These are phyloP conservation scores for Starmera quercuum DNA, from an alignment of 805 yeast genomes.

Conservation along the genomic window DNA sequence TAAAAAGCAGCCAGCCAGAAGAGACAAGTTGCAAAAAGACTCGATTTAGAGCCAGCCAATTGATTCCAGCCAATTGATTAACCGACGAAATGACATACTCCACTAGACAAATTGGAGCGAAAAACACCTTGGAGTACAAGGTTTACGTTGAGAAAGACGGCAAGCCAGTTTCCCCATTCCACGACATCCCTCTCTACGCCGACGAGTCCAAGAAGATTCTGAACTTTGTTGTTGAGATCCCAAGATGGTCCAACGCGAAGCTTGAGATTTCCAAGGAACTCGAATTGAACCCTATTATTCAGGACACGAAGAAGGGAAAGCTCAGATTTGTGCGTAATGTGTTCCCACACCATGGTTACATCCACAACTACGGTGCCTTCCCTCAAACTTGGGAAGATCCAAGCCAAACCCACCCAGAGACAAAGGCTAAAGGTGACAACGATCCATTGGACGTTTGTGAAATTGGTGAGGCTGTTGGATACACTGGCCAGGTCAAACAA, in stretches of 20 bases:
- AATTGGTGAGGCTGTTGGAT: conserved; percentile 60
- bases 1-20: too few relatives aligned
- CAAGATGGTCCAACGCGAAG: conserved; percentile 98
- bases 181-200: conserved; percentile 87
- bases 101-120: conserved; percentile 91
- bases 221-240: conserved; percentile 93
- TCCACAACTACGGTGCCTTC: conserved; percentile 89
- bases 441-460: conserved; percentile 86
- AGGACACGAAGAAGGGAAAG: conserved; percentile 96
- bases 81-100: conserved; percentile 69
- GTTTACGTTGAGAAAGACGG: conserved; percentile 91
- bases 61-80: too few relatives aligned
- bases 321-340: conserved; percentile 94
- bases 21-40: too few relatives aligned
- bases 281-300: conserved; percentile 85
- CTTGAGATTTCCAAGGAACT: conserved; percentile 86
- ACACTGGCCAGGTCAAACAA: conserved; percentile 70
- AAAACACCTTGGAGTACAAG: conserved; percentile 90
- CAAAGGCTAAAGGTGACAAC: conserved; percentile 67
- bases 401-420: conserved; percentile 55
- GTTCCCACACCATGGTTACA: conserved; percentile 79
- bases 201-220: conserved; percentile 84
- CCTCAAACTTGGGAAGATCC: conserved; percentile 60
- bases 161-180: conserved; percentile 92
- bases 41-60: too few relatives aligned